Base-by-base conservation (phyloP, 805 yeast genomes). In the Candida adriatica region DNA sequence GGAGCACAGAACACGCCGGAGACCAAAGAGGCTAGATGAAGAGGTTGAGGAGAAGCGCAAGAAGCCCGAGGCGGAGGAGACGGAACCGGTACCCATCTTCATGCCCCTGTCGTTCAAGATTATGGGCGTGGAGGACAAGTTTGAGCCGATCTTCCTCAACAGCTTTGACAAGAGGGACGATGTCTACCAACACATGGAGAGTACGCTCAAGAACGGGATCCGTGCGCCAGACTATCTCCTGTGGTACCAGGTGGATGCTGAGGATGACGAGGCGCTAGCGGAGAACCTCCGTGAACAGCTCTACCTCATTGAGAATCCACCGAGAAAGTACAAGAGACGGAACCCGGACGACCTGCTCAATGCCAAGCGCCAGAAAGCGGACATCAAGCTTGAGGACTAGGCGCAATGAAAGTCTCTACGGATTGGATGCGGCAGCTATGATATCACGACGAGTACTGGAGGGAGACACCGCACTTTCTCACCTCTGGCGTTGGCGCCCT, bases 181-280 rank as follows among this genome's bases (percentile, higher is more conserved):
- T 13, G 90, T 79, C 0, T 71, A 67, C 29, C 55, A 58, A 13
- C 58, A 66, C 13, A 86, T 90, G 95, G 64, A 66, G 24, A 59
- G 65, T 8, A 69, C 79, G 4, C 53, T 86, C 34, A 60, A 62
- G 11, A 60, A 56, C 13, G 95, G 95, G 2, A 62, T 64, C 1
- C 65, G 86, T 36, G 57, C 75, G 4, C 60, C 79, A 6, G 72
- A 72, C 20, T 73, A 74, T 44, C 71, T 80, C 50, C 60, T 86
- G 14, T 87, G 96, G 95, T 84, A 79, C 48, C 85, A 82, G 45
- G 64, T 90, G 8, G 92, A 82, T 53, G 88, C 86, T 1, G 66
- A 71, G 27, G 71, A 74, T 33, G 92, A 83, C 51, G 84, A 77
- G 41, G 55, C 58, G 2, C 45, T 81, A 28, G 82, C 83, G 0